Conservation (phyloP, 352 stramenopile species). For the Phytophthora macrochlamydospora region DNA sequence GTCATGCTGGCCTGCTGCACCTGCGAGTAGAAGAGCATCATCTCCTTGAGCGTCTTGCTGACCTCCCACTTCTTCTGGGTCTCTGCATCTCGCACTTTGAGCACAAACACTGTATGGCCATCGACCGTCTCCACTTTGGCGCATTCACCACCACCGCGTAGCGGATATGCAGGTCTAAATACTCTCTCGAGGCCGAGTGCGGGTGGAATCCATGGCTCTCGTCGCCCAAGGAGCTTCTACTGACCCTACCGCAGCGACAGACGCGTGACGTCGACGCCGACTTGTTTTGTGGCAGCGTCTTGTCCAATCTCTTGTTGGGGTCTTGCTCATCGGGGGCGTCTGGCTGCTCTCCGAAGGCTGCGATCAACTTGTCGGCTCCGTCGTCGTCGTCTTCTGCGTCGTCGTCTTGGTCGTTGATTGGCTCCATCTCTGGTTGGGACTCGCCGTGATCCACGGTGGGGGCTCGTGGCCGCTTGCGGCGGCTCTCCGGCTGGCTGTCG, state of each 20-base stretch:
- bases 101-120: slow-evolving; percentile 37
- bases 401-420: slow-evolving; percentile 29
- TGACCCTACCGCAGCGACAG: slow-evolving; percentile 28
- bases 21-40: slow-evolving; percentile 65
- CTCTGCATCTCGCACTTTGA: slow-evolving; percentile 61
- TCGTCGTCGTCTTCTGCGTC: slow-evolving; percentile 29
- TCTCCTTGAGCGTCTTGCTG: slow-evolving; percentile 63
- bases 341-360: slow-evolving; percentile 36
- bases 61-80: slow-evolving; percentile 63
- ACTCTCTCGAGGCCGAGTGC: slow-evolving; percentile 44
- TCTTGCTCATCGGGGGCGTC: slow-evolving; percentile 30
- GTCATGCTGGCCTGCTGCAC: slow-evolving; percentile 56
- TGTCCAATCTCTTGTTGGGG: slow-evolving; percentile 22
- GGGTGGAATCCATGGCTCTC: slow-evolving; percentile 29
- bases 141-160: slow-evolving; percentile 49
- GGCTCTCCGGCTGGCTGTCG: slow-evolving; percentile 15
- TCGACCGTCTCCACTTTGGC: slow-evolving; percentile 45
- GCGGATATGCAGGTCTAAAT: slow-evolving; percentile 54
- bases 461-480: slow-evolving; percentile 32
- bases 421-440: slow-evolving; percentile 1
- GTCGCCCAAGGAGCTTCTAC: slow-evolving; percentile 10
- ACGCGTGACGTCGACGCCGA: slow-evolving; percentile 28
- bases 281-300: slow-evolving; percentile 26
- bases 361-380: slow-evolving; percentile 38
- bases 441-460: slow-evolving; percentile 15